Conservation (phyloP, 2,329 filamentous ascomycete species). For the Arachnopeziza araneosa region DNA sequence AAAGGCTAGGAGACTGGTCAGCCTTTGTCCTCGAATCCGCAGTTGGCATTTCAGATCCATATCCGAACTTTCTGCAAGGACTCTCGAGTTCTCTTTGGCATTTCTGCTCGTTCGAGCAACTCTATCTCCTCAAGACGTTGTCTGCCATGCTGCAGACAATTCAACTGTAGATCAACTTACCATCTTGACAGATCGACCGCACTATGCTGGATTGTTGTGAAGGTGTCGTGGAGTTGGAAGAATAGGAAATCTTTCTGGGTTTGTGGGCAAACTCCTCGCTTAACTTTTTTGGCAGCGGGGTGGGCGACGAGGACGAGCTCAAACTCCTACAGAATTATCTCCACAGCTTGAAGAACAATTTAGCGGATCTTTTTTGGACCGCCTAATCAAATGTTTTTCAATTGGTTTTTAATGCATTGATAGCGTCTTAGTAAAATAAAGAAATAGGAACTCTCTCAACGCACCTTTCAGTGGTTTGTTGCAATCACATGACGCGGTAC, state of each 20-base stretch:
- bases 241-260: conserved; percentile 7
- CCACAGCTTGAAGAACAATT: no score
- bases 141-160: conserved; percentile 9
- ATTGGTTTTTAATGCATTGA: no score
- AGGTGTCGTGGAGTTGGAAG: conserved; percentile 32
- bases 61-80: conserved; percentile 99
- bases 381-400: no score
- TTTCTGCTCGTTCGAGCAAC: conserved; percentile 25
- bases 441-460: no score
- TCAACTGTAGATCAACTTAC: conserved; percentile 48
- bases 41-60: conserved; percentile 94
- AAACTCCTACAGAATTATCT: background rate
- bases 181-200: conserved; percentile 53
- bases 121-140: conserved; percentile 6
- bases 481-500: background rate
- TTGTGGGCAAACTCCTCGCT: background rate
- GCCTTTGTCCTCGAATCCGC: conserved; percentile 75
- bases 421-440: no score
- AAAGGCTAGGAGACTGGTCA: conserved; percentile 58
- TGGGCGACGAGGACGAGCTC: conserved; percentile 1
- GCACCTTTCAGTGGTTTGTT: background rate
- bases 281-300: background rate
- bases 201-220: conserved; percentile 38
- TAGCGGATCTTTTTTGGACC: no score
- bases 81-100: conserved; percentile 23